A percentile compares a stretch with the other conserved stretches of the same genome.
Evolutionary conservation across 2,329 filamentous ascomycete genomes (phyloP).

Genomic region (Lecanoromycetidae sp.): DNA sequence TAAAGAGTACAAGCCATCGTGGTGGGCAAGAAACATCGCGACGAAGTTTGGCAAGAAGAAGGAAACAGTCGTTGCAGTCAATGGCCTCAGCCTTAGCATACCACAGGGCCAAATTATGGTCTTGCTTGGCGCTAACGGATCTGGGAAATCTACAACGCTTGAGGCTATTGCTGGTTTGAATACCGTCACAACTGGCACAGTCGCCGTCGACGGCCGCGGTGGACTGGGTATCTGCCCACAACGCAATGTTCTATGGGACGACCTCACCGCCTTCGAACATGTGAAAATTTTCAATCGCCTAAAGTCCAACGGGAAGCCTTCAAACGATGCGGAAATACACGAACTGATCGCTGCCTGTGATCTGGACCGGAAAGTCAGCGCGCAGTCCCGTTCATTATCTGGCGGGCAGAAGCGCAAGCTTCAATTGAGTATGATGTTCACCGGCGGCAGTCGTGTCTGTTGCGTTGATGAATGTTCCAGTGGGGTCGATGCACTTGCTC

Average conservation of each 20-base stretch:
- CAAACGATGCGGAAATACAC: constrained; percentile 47
- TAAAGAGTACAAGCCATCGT: constrained; percentile 64
- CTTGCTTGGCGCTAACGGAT: constrained; percentile 77
- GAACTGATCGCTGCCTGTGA: constrained; percentile 60
- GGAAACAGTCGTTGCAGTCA: constrained; percentile 67
- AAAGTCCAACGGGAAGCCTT: constrained; percentile 50
- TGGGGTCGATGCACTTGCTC: constrained; percentile 73
- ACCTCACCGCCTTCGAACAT: constrained; percentile 75
- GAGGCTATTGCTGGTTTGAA: constrained; percentile 78
- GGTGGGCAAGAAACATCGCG: constrained; percentile 33
- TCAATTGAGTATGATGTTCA: constrained; percentile 90
- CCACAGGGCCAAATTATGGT: constrained; percentile 73
- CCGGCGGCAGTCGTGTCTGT: constrained; percentile 75
- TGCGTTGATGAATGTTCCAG: constrained; percentile 86
- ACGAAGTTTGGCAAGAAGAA: constrained; percentile 37
- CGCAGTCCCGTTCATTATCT: constrained; percentile 64
- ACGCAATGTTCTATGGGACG: constrained; percentile 88
- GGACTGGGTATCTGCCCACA: constrained; percentile 81
- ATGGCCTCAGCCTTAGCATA: constrained; percentile 58
- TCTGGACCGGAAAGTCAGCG: constrained; percentile 59
- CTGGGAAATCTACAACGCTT: constrained; percentile 79
- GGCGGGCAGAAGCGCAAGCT: constrained; percentile 88
- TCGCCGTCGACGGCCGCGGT: constrained; percentile 64
- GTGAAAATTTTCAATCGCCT: constrained; percentile 71
- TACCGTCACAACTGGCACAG: constrained; percentile 61